Conservation (phyloP, 2,329 filamentous ascomycete genomes). For the Tothia fuscella region DNA sequence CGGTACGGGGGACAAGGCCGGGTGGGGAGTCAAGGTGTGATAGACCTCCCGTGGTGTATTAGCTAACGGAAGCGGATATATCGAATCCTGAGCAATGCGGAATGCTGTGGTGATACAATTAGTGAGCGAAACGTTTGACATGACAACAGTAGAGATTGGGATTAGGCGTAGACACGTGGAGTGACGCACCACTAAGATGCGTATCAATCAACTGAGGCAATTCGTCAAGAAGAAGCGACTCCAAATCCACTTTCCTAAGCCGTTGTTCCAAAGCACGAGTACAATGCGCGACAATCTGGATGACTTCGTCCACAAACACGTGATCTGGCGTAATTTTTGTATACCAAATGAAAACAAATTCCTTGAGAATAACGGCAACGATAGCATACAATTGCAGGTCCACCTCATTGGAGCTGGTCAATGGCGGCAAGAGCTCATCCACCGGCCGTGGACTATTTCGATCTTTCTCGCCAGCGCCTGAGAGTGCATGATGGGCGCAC, state of each 20-base stretch:
- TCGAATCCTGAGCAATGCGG: slow-evolving; percentile 51
- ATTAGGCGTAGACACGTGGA: slow-evolving; percentile 20
- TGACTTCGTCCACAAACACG: slow-evolving; percentile 72
- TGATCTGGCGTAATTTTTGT: slow-evolving; percentile 82
- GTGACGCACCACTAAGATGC: slow-evolving; percentile 68
- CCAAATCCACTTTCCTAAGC: slow-evolving; percentile 68
- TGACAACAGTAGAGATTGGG: slow-evolving; percentile 1
- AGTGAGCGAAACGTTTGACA: slow-evolving; percentile 14
- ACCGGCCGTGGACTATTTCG: slow-evolving; percentile 54
- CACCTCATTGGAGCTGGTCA: slow-evolving; percentile 89
- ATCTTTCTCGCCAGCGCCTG: slow-evolving; percentile 33
- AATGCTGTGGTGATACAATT: slow-evolving; percentile 45
- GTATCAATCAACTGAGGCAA: slow-evolving; percentile 68
- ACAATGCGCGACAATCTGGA: slow-evolving; percentile 86
- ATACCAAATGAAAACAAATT: slow-evolving; percentile 92
- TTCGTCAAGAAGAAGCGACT: slow-evolving; percentile 75
- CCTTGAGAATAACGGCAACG: slow-evolving; percentile 76
- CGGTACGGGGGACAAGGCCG: slow-evolving; percentile 68
- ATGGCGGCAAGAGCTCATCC: slow-evolving; percentile 71
- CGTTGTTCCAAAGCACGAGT: slow-evolving; percentile 80
- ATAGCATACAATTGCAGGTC: slow-evolving; percentile 89
- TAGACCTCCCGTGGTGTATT: slow-evolving; percentile 59
- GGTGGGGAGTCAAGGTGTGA: slow-evolving; percentile 71
- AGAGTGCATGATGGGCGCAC: slow-evolving; percentile 50
- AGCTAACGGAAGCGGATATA: slow-evolving; percentile 46